Conservation (phyloP, 345 rosid genomes). For the Passiflora organensis region DNA sequence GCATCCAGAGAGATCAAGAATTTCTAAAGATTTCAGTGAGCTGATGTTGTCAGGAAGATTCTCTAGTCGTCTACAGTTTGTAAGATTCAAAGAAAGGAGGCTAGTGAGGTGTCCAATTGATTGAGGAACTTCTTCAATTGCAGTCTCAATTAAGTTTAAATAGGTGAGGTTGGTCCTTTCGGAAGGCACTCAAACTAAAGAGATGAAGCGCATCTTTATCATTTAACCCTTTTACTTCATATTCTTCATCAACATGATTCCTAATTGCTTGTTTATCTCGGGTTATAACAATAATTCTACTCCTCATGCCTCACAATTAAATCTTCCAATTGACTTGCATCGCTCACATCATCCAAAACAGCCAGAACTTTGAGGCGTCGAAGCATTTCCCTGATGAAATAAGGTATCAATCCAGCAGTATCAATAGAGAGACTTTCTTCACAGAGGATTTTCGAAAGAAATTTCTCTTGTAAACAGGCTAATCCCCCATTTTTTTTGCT, state of each 20-base stretch:
- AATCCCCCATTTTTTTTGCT: not conserved
- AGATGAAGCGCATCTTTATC: too few relatives aligned
- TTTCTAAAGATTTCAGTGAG: not conserved
- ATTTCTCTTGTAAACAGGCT: not conserved
- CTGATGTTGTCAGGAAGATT: not conserved
- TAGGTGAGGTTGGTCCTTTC: too few relatives aligned
- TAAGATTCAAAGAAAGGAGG: not conserved
- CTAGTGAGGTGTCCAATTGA: not conserved
- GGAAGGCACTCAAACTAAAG: too few relatives aligned
- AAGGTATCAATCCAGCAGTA: too few relatives aligned
- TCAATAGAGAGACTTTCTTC: too few relatives aligned
- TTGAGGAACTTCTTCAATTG: slow-evolving; percentile 7
- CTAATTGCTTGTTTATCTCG: slow-evolving; percentile 3
- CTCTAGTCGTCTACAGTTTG: not conserved
- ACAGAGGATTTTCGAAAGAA: too few relatives aligned
- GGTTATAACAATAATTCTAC: too few relatives aligned
- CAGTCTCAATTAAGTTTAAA: slow-evolving; percentile 9
- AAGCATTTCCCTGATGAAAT: too few relatives aligned
- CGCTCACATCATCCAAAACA: slow-evolving; percentile 8
- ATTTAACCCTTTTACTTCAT: not conserved
- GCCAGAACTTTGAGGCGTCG: too few relatives aligned
- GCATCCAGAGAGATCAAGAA: too few relatives aligned
- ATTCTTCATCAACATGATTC: not conserved
- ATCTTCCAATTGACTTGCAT: not conserved
- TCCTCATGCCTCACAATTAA: not conserved